Base-by-base conservation (phyloP, 1,139 yeast species). In the Diutina siamensis region DNA sequence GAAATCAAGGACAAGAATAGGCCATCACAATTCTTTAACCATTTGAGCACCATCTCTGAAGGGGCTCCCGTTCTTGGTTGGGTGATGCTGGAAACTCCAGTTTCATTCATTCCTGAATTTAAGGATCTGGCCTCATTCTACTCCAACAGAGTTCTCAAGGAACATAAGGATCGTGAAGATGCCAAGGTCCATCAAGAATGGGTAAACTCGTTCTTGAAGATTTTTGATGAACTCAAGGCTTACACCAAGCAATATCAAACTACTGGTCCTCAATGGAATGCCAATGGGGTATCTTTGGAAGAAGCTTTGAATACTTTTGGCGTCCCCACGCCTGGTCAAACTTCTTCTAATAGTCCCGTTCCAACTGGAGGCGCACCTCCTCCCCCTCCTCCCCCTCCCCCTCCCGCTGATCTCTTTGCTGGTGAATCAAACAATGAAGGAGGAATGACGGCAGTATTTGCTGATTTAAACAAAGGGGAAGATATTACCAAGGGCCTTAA, bases 61-160 rank as follows among this genome's bases (percentile, higher is more conserved):
- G 97, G 96, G 45, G 78, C 85, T 7, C 89, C 95, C 4, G 87
- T 86, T 3, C 70, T 89, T 50, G 94, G 95, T 18, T 94, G 99
- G 99, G 76, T 89, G 51, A 78, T 85, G 20, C 74, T 78, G 15
- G 77, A 73, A 3, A 80, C 89, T 4, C 85, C 87, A 0, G 78
- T 80, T 17, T 76, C 87, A 1, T 76, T 73, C 53, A 75, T 94
- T 50, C 77, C 83, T 2, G 97, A 89, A 53, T 84, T 81, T 65
- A 85, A 83, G 59, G 98, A 94, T 56, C 78, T 94, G 38, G 87
- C 96, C 35, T 92, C 83, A 59, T 94, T 89, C 64, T 94, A 96
- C 87, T 78, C 95, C 28, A 89, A 94, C 64, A 76, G 95, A 55
- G 82, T 89, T 38, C 65, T 88, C 61, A 89, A 88, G 63, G 96